phyloP scores from a whole-genome alignment of 495 filamentous ascomycete genomes.

The Echria macrotheca region DNA sequence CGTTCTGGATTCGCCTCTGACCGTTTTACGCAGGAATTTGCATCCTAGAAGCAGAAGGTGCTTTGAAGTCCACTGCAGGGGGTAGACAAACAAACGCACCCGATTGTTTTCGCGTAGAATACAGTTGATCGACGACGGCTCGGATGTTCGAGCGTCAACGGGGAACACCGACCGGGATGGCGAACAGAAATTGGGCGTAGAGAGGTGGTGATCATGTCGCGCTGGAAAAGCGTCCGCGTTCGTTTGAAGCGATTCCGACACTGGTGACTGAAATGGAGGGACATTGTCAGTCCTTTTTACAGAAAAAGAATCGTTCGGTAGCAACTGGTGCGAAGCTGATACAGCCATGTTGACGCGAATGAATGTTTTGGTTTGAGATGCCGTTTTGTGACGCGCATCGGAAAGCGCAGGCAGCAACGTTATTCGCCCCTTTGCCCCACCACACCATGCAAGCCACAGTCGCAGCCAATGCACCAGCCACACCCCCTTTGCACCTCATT shows the following conservation, averaged over 20 bases:
- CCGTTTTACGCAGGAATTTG: constrained; percentile 3
- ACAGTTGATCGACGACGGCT: constrained; percentile 6
- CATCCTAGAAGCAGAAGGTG: constrained; percentile 6
- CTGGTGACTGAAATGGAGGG: background rate
- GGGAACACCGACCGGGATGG: background rate
- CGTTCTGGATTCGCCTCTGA: constrained; percentile 1
- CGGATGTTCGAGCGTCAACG: constrained; percentile 1
- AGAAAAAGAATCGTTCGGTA: background rate
- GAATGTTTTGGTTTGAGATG: background rate
- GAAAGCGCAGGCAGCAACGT: background rate
- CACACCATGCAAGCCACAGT: constrained; percentile 1
- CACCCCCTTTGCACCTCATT: background rate
- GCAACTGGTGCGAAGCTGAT: constrained; percentile 1
- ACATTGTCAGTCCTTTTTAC: background rate
- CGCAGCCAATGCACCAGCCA: background rate
- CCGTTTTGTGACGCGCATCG: background rate
- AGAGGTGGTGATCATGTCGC: background rate
- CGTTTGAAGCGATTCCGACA: background rate
- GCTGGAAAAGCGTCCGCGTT: background rate
- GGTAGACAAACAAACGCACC: constrained; percentile 5
- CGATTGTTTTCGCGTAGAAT: constrained; percentile 5
- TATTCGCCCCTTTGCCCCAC: background rate
- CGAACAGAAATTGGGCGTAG: background rate
- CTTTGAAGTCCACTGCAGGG: constrained; percentile 3
- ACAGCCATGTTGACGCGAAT: constrained; percentile 1